Base-by-base conservation (phyloP, 2,329 filamentous ascomycete species). In the Colletotrichum sp. region DNA sequence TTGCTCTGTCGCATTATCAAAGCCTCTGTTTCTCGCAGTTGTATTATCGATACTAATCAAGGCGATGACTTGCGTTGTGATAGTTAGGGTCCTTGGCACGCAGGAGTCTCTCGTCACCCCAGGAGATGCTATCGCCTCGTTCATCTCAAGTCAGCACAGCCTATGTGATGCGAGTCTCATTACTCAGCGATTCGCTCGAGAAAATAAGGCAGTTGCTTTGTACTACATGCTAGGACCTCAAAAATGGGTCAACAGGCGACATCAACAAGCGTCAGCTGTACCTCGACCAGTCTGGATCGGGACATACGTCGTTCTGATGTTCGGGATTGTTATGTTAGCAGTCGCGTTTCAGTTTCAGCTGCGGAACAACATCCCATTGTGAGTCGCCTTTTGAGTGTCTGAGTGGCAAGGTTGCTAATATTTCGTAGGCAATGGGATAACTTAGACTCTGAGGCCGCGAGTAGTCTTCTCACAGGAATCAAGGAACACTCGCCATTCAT, bases 401-500 rank as follows among this genome's bases (percentile, higher is more conserved):
- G 21, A 24, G 21, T 24, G 21, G 21, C 21, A 24, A 24, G 21
- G 21, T 24, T 24, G 21, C 21, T 24, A 24, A 24, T 24, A 24
- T 24, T 24, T 24, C 21, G 21, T 24, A 24, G 44, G 7, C 44
- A 24, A 24, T 52, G 49, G 49, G 2, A 2, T 1, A 52, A 21
- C 0, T 3, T 24, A 16, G 21, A 52, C 21, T n/a, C 49, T 3
- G 18, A n/a, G 18, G 49, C 9, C 3, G 18, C 49, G 6, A 52
- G 21, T n/a, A 24, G 49, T 12, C 7, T 24, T n/a, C 49, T 52
- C 1, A n/a, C 21, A 1, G 8, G 12, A 2, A 2, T 21, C 6
- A n/a, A n/a, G 13, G 8, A 4, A 1, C 16, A 10, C 5, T 36
- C 13, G 1, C 34, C 34, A 3, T 52, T 52, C 2, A 0, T 21